Evolutionary conservation across 768 basidiomycete genomes (phyloP), one percentile per base, ranked within the genome.

Genomic region (Trametes sanguinea): DNA sequence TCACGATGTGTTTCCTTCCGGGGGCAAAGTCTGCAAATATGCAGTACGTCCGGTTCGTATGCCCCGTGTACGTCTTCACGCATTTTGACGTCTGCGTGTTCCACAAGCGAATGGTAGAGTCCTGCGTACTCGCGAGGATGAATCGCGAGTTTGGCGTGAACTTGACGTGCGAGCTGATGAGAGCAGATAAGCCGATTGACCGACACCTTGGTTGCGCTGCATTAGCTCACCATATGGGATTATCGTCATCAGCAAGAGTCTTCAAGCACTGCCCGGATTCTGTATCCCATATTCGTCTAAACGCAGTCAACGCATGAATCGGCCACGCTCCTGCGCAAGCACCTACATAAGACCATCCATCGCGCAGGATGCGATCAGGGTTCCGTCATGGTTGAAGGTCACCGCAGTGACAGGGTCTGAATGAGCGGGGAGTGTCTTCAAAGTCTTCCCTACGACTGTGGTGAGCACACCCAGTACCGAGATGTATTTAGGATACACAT

Each of bases 191-290:
- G 32, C 30, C 3, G 13, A 7, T 1, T 1, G 35, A 37, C 30
- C 22, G 3, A 42, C 3, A 13, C 2, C 22, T 29, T 42, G 10
- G 43, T 43, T 29, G 11, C 6, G 7, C 9, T 10, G 22, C 39
- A 54, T 57, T 22, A 22, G 69, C 77, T 44, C 61, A 94, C 91
- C 86, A 95, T 73, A 95, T 89, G 2, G 96, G 95, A 75, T 94
- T 97, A 65, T 94, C 93, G 68, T 98, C 97, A 67, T 98, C 95
- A 9, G 95, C 95, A 48, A 99, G 76, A 2, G 97, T 98, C 75
- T 97, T 98, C 52, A 99, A 80, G 75, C 97, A 99, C 75, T 99
- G 97, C 2, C 96, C 97, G 3, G 95, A 96, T 57, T 95, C 88
- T 0, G 93, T 88, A 71, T 99, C 96, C 97, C 97, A 99, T 61